A percentile compares a stretch with the other conserved stretches of the same genome.
phyloP scores from a whole-genome alignment of 2,329 filamentous ascomycete genomes.

The Phialemoniopsis sp. region DNA sequence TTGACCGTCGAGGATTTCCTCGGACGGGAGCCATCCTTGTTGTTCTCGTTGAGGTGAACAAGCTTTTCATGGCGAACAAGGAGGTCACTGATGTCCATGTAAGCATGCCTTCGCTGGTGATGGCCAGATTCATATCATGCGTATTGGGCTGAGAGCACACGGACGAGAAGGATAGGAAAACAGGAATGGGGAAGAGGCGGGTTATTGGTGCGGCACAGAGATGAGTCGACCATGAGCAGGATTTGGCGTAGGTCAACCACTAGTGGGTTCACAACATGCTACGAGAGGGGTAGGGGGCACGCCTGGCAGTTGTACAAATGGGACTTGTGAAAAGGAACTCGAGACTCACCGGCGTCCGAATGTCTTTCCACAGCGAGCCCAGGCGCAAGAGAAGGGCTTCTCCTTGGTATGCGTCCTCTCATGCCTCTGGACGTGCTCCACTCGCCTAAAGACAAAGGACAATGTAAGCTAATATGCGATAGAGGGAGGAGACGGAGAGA shows the following conservation, averaged over 20 bases:
- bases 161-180: slow-evolving; percentile 4
- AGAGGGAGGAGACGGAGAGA: slow-evolving; percentile 14
- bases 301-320: not conserved
- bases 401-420: slow-evolving; percentile 63
- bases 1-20: slow-evolving; percentile 48
- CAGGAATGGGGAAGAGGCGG: slow-evolving; percentile 4
- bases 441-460: slow-evolving; percentile 42
- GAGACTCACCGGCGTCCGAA: slow-evolving; percentile 56
- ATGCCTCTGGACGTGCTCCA: slow-evolving; percentile 62
- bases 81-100: slow-evolving; percentile 62
- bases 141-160: slow-evolving; percentile 8
- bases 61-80: slow-evolving; percentile 62
- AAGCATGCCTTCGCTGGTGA: slow-evolving; percentile 34
- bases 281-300: slow-evolving; percentile 1
- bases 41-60: slow-evolving; percentile 58
- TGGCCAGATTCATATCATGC: slow-evolving; percentile 1
- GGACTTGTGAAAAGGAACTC: slow-evolving; percentile 4
- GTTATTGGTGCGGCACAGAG: no score
- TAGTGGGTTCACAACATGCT: not conserved
- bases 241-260: no score
- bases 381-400: slow-evolving; percentile 57
- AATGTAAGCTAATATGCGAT: slow-evolving; percentile 34
- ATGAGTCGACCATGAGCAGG: no score
- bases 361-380: slow-evolving; percentile 57
- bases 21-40: slow-evolving; percentile 46